Percentiles rank a stretch among this genome's conserved stretches.
These are phyloP conservation scores for Solanum infundibuliforme DNA, from an alignment of 257 asterid species.

Conservation along the genomic window DNA sequence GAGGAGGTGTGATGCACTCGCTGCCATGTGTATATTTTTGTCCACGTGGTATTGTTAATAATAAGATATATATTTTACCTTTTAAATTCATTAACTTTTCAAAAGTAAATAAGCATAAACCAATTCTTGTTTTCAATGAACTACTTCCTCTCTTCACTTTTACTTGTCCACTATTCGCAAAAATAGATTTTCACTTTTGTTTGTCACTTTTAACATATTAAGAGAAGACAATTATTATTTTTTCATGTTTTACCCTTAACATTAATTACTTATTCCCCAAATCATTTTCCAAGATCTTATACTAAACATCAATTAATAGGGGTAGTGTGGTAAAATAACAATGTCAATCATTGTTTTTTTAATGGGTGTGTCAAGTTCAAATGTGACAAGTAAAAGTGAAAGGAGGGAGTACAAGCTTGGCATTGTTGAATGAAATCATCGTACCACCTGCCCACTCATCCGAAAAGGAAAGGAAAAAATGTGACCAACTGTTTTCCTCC, in stretches of 20 bases:
- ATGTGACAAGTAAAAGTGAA: neutral
- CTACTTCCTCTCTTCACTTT: neutral
- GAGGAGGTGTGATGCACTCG: neutral
- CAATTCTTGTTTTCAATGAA: neutral
- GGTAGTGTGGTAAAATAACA: neutral
- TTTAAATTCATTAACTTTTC: neutral
- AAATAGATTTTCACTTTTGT: neutral
- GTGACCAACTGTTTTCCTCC: neutral
- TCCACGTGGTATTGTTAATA: neutral
- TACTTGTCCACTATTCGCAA: neutral
- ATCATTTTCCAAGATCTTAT: neutral
- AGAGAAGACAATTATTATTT: neutral
- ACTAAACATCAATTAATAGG: neutral
- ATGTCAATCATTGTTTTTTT: neutral
- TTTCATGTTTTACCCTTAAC: neutral
- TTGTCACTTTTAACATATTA: neutral
- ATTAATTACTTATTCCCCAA: neutral
- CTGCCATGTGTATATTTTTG: neutral
- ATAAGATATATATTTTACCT: neutral
- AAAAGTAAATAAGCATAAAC: neutral
- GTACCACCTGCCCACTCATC: neutral
- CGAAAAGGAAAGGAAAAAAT: neutral
- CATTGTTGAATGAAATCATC: neutral
- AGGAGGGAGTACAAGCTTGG: neutral
- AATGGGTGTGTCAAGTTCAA: neutral